Evolutionary conservation across 2,329 filamentous ascomycete genomes (phyloP).

Genomic region (Mycosphaerella sp.): DNA sequence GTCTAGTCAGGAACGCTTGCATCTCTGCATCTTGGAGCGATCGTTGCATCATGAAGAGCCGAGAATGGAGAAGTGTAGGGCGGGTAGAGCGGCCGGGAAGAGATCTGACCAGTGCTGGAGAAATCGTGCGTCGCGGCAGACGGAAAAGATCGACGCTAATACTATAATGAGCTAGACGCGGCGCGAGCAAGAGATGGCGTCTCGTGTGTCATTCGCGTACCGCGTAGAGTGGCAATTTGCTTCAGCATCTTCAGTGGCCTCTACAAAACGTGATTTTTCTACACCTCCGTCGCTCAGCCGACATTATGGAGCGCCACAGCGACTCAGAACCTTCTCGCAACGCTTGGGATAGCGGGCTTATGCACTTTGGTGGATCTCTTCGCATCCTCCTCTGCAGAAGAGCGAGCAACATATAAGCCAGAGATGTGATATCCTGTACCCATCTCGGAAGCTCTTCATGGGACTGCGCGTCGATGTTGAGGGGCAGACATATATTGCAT

Average conservation of each 20-base stretch:
- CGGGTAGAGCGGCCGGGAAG: conserved; percentile 1
- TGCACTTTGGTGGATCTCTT: too few relatives aligned
- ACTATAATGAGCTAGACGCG: neutral
- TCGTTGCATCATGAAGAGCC: conserved; percentile 14
- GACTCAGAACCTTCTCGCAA: too few relatives aligned
- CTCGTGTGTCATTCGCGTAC: neutral
- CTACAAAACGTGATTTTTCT: too few relatives aligned
- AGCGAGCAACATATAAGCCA: too few relatives aligned
- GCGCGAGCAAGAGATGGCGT: neutral
- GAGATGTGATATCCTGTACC: too few relatives aligned
- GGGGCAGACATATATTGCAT: too few relatives aligned
- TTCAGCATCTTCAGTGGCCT: neutral
- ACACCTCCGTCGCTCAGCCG: too few relatives aligned
- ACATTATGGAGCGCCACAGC: neutral
- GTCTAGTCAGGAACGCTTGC: conserved; percentile 13
- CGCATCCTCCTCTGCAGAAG: too few relatives aligned
- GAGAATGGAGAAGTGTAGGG: conserved; percentile 10
- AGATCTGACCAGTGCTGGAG: neutral
- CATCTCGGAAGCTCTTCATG: too few relatives aligned
- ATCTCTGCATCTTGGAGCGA: conserved; percentile 7
- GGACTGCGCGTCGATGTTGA: too few relatives aligned
- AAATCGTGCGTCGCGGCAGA: neutral
- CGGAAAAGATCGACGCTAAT: neutral
- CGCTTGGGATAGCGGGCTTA: too few relatives aligned
- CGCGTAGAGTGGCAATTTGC: conserved; percentile 3